These are phyloP conservation scores for Boletus rubroflammeus DNA, from an alignment of 768 basidiomycete species.

Conservation along the genomic window DNA sequence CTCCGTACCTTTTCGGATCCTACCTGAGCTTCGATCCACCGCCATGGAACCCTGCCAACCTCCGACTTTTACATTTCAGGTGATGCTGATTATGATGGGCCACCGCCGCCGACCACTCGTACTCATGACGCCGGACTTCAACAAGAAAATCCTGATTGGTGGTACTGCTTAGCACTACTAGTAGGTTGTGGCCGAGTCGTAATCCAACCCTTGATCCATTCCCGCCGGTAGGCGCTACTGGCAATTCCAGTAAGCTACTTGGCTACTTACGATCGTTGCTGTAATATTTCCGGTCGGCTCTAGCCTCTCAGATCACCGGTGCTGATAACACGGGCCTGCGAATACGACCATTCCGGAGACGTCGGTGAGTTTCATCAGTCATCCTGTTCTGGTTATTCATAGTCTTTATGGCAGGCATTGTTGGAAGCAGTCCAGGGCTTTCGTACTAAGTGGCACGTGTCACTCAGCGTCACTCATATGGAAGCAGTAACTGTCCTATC, in stretches of 20 bases:
- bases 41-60: background rate
- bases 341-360: background rate
- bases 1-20: too few species aligned
- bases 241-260: background rate
- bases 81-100: background rate
- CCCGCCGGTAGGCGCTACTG: background rate
- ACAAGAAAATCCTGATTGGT: background rate
- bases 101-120: conserved; percentile 1
- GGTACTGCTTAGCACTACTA: too few species aligned
- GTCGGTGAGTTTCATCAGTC: conserved; percentile 2
- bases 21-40: background rate
- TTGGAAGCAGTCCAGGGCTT: background rate
- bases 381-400: background rate
- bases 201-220: conserved; percentile 6
- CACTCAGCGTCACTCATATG: conserved; percentile 1
- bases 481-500: conserved; percentile 1
- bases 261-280: too few species aligned
- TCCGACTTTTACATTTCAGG: background rate
- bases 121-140: background rate
- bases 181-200: background rate
- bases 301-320: background rate
- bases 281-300: background rate
- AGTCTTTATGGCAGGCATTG: background rate
- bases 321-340: background rate
- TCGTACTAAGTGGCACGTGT: background rate